Base-by-base conservation (phyloP, 2,329 filamentous ascomycete species). In the Acrodontium crateriforme region DNA sequence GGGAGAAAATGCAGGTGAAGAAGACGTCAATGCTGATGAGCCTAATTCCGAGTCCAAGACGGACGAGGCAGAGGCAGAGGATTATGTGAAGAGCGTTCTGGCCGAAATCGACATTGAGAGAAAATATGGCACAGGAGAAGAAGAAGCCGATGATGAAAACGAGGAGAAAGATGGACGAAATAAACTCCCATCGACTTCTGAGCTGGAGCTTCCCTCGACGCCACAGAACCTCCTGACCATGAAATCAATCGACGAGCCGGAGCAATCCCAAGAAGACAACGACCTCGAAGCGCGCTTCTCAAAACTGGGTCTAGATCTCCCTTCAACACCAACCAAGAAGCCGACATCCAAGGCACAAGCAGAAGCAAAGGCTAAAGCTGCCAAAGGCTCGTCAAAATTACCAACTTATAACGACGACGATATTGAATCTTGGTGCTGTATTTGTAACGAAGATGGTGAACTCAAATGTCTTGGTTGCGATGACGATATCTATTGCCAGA, bases 371-470 rank as follows among this genome's bases (percentile, higher is more conserved):
- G 19, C 31, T 6, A 25, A 19, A 11, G 18, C 15, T 9, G 18
- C 39, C 5, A 52, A 49, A 26, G 31, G 50, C 1, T 48, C 49
- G 24, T 46, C 50, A 5, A 58, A 44, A 26, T 26, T 54, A 9
- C 45, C 53, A n/a, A 49, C 47, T 25, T 59, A 55, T 46, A 71
- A 74, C 0, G 76, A 85, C 41, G 74, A 77, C 18, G 79, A 87
- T 42, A 65, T 76, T 36, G 72, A 76, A 22, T 71, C 66, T 1
- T 91, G 81, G 80, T 91, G 83, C 50, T 69, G 75, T 17, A 83
- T 89, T 7, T 92, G 83, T 48, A 71, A 78, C 25, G 79, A 83
- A 33, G 78, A 89, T 45, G 81, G 77, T 0, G 73, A 71, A 3
- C 56, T 89, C 16, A 65, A 65, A 32, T 92, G 83, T 47, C 47